Percentiles rank a stretch among this genome's conserved stretches.
These are phyloP conservation scores for Chenopodium album DNA, from an alignment of 148 eudicot genomes.

Conservation along the genomic window DNA sequence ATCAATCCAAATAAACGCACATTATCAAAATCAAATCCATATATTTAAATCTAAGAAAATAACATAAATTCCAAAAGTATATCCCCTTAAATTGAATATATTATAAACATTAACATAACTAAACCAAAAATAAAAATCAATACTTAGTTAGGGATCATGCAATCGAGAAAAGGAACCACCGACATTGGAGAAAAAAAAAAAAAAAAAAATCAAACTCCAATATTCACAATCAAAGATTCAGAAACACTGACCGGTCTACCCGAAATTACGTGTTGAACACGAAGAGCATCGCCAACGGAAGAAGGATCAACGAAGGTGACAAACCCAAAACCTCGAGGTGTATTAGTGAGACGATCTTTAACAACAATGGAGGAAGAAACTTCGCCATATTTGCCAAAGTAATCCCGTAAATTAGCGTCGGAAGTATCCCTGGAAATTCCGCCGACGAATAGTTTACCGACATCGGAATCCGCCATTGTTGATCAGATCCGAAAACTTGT, in stretches of 20 bases:
- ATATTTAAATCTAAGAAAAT: background rate
- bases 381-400: constrained; percentile 60
- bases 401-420: constrained; percentile 41
- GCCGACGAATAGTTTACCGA: constrained; percentile 66
- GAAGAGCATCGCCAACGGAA: constrained; percentile 51
- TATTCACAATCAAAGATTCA: background rate
- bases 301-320: constrained; percentile 56
- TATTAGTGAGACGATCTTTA: constrained; percentile 52
- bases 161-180: background rate
- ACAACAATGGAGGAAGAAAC: constrained; percentile 50
- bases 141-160: constrained; percentile 2
- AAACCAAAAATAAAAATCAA: background rate
- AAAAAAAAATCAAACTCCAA: background rate
- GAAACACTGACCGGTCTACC: constrained; percentile 51
- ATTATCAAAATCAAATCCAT: background rate
- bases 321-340: constrained; percentile 80
- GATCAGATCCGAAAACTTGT: constrained; percentile 2
- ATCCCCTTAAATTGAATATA: background rate
- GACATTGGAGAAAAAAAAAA: background rate
- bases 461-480: constrained; percentile 60
- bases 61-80: background rate
- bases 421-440: constrained; percentile 67
- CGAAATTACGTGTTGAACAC: constrained; percentile 53
- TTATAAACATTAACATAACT: background rate
- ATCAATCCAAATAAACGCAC: background rate